phyloP scores from a whole-genome alignment of 1,139 yeast species.

The Arxiozyma telluris region DNA sequence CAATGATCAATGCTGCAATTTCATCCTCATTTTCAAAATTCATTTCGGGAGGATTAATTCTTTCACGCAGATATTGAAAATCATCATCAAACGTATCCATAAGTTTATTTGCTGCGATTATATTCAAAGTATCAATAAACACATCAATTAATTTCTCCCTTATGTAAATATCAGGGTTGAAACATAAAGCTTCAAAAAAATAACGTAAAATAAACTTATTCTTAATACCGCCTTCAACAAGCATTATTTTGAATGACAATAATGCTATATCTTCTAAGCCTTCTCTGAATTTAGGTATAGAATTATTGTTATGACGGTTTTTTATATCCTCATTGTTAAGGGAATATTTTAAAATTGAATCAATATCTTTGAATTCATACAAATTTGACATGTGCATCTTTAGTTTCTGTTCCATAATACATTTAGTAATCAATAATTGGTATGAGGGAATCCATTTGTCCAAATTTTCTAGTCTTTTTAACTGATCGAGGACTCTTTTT shows the following conservation, averaged over 20 bases:
- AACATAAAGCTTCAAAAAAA: constrained; percentile 47
- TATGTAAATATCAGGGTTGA: constrained; percentile 48
- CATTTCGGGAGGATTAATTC: constrained; percentile 18
- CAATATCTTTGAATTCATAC: constrained; percentile 37
- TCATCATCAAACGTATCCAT: constrained; percentile 48
- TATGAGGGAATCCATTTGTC: constrained; percentile 84
- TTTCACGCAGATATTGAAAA: constrained; percentile 18
- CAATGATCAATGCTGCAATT: constrained; percentile 45
- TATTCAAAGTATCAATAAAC: constrained; percentile 47
- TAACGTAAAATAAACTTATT: constrained; percentile 53
- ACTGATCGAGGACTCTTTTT: constrained; percentile 44
- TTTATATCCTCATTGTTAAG: constrained; percentile 7
- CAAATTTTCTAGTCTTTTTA: constrained; percentile 66
- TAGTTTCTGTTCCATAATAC: constrained; percentile 50
- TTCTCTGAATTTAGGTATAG: constrained; percentile 23
- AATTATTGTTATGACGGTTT: constrained; percentile 1
- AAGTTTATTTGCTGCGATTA: constrained; percentile 58
- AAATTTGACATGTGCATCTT: constrained; percentile 52
- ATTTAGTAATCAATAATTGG: constrained; percentile 46
- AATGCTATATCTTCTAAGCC: constrained; percentile 50
- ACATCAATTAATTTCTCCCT: constrained; percentile 42
- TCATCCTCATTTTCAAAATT: constrained; percentile 23
- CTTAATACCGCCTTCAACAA: constrained; percentile 68
- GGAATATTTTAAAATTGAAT: constrained; percentile 35
- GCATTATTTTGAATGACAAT: constrained; percentile 61